phyloP scores from a whole-genome alignment of 805 yeast species.

The Barnettozyma botsteinii region DNA sequence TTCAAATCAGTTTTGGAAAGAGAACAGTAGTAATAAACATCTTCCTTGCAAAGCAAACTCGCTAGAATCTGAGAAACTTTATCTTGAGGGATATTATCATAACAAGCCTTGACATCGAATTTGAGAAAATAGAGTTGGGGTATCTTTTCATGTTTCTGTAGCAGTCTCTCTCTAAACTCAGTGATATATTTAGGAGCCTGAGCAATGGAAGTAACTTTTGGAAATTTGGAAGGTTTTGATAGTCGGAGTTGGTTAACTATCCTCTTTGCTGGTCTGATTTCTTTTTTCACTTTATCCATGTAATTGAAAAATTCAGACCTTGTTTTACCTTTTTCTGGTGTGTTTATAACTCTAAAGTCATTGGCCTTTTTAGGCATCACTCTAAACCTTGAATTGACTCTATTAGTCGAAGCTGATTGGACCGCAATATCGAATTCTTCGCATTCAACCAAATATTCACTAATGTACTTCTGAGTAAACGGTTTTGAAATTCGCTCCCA shows the following conservation, averaged over 20 bases:
- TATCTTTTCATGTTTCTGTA: conserved; percentile 17
- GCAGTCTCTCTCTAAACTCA: conserved; percentile 30
- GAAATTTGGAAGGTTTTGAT: conserved; percentile 22
- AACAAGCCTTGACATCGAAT: conserved; percentile 74
- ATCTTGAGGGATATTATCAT: conserved; percentile 58
- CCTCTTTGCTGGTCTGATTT: conserved; percentile 39
- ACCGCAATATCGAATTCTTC: conserved; percentile 13
- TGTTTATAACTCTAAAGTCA: conserved; percentile 56
- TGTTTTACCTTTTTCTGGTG: conserved; percentile 41
- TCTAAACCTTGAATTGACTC: conserved; percentile 33
- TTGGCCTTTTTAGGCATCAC: conserved; percentile 51
- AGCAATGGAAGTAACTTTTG: conserved; percentile 35
- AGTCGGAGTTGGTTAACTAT: conserved; percentile 32
- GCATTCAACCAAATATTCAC: conserved; percentile 28
- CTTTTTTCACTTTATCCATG: conserved; percentile 29
- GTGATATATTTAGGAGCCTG: conserved; percentile 39
- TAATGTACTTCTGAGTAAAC: conserved; percentile 40
- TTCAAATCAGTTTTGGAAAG: conserved; percentile 15
- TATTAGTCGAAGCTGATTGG: conserved; percentile 17
- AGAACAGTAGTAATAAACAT: conserved; percentile 5
- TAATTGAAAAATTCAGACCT: conserved; percentile 30
- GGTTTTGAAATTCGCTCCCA: conserved; percentile 46
- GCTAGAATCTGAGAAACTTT: conserved; percentile 33
- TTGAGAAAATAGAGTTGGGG: conserved; percentile 49
- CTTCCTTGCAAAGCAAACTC: conserved; percentile 25